These are phyloP conservation scores for Geosiphon pyriformis DNA, from an alignment of 192 early-diverging fungal species.

Conservation along the genomic window DNA sequence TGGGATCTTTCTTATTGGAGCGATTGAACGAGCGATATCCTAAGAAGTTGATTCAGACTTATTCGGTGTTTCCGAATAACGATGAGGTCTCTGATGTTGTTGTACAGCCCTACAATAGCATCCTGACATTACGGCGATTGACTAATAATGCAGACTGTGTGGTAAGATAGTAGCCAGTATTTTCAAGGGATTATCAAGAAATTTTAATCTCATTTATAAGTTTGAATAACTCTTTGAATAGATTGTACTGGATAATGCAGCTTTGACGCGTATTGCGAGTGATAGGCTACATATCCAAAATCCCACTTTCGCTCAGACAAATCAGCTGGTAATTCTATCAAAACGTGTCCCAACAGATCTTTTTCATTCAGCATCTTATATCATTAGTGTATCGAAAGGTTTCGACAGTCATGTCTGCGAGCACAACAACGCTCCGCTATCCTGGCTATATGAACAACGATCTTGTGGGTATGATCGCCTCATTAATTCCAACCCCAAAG, in stretches of 20 bases:
- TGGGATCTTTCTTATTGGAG: conserved; percentile 91
- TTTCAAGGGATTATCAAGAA: too few species aligned
- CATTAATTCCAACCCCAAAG: conserved; percentile 95
- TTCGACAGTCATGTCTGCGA: conserved; percentile 97
- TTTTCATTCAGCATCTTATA: too few species aligned
- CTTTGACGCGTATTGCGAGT: conserved; percentile 84
- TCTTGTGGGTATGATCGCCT: conserved; percentile 89
- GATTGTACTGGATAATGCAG: conserved; percentile 95
- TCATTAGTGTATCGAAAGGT: conserved; percentile 49
- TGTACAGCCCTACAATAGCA: conserved; percentile 96
- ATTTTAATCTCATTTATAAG: too few species aligned
- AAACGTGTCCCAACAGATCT: neutral
- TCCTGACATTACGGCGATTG: conserved; percentile 87
- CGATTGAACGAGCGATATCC: conserved; percentile 91
- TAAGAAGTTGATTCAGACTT: conserved; percentile 96
- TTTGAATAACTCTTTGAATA: too few species aligned
- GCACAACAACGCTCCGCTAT: conserved; percentile 94
- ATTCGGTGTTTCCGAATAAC: conserved; percentile 96
- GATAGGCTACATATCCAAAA: conserved; percentile 91
- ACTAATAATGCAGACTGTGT: conserved; percentile 93
- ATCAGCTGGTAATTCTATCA: conserved; percentile 72
- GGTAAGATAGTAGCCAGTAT: too few species aligned
- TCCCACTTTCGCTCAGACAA: conserved; percentile 92
- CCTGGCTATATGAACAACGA: conserved; percentile 99
- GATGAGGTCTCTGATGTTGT: conserved; percentile 92